Evolutionary conservation across 139 green algal species (phyloP), one percentile per base, ranked within the genome.

Genomic region (Volvox africanus): DNA sequence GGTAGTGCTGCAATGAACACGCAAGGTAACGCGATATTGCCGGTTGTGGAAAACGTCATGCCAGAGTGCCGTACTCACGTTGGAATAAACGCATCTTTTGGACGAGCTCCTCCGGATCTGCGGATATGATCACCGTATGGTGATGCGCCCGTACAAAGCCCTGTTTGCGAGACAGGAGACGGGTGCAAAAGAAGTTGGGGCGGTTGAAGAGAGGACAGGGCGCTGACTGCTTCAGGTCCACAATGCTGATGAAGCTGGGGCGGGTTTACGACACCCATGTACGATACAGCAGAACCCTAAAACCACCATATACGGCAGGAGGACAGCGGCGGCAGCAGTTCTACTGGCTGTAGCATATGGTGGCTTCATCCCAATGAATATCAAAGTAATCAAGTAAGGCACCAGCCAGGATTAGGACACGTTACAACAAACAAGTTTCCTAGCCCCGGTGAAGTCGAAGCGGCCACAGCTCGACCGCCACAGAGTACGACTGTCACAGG

Each of bases 81-180:
- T 87, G 78, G 85, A 91, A 94, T 30, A 73, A 30, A 2, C 88
- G n/a, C 92, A 95, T 91, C 67, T 75, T 68, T 12, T 82, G 19
- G 22, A 95, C 12, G 26, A 95, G 79, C 73, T 95, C 78, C 44
- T 75, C 83, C 0, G 93, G 82, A 50, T 93, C 88, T 2, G 69
- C 69, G 9, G 85, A 91, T 17, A 95, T 91, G 22, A 94, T n/a
- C 24, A 95, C 5, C n/a, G 89, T 92, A 19, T 92, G 86, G 86
- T 94, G 67, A 22, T 87, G 61, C 5, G 67, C 9, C 24, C 77
- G 89, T 2, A 94, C 69, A 36, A 94, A 95, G 12, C 93, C 91
- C 90, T 93, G 93, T 28, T 79, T 30, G 18, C 20, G 71, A 73
- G 65, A 73, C 2, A 73, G 65, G 65, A 73, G 65, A 73, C 21